Evolutionary conservation across 805 yeast genomes (phyloP), one percentile per base, ranked within the genome.

Genomic region (Tetrapisispora namnaoensis): DNA sequence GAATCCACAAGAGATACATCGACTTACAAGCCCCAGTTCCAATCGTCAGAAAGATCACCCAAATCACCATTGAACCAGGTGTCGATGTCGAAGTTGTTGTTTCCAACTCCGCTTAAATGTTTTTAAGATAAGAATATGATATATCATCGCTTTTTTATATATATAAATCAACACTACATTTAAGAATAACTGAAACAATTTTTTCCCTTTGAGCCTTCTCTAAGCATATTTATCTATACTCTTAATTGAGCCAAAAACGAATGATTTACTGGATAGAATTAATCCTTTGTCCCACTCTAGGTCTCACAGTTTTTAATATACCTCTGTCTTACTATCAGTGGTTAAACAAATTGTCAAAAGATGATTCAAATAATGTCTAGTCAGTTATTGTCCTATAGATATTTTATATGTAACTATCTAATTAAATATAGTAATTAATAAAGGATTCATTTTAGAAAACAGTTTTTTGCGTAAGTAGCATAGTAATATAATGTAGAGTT

Each of bases 1-100:
- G 97, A 86, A 89, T 93, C 82, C 99, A 93, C 96, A 93, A 93
- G 95, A 90, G 99, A 79, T 85, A 88, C 76, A 88, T 93, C 70
- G 96, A 90, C 79, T 82, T 93, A 75, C 91, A 86, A 77, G 96
- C 98, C 62, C 96, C 97, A 75, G 87, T 95, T 70, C 77, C 79
- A 59, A 74, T 82, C 62, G 95, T 91, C 75, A 89, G 86, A 86
- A 86, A 83, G 77, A 88, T 91, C 78, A 90, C 98, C 67, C 90
- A 90, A 73, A 85, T 89, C 84, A 87, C 95, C 78, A 84, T 91
- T 73, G 96, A 89, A 80, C 96, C 98, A 69, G 98, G 97, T 86
- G 97, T 91, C 70, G 95, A 90, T 81, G 93, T 91, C 65, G 93
- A 85, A 77, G 93, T 85, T 68, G 83, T 91, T 73, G 82, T 85